These are phyloP conservation scores for Russula sp. DNA, from an alignment of 768 basidiomycete species.

Conservation along the genomic window DNA sequence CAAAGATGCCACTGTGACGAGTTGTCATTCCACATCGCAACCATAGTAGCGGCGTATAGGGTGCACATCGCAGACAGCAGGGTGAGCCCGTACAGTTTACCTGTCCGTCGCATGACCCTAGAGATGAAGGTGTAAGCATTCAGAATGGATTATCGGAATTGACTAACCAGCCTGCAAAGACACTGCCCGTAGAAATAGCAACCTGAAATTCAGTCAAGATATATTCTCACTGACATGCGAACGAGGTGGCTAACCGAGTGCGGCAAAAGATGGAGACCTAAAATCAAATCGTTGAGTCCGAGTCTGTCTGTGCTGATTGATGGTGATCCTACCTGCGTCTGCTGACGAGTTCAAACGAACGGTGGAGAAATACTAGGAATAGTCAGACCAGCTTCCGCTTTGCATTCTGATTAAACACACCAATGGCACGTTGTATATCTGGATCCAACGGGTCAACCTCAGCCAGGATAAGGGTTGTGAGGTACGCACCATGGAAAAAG, in stretches of 20 bases:
- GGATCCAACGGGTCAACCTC: slow-evolving; percentile 22
- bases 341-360: slow-evolving; percentile 68
- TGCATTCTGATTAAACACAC: slow-evolving; percentile 41
- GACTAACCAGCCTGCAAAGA: slow-evolving; percentile 80
- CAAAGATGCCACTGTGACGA: slow-evolving; percentile 64
- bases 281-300: slow-evolving; percentile 12
- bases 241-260: slow-evolving; percentile 63
- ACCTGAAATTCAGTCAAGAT: slow-evolving; percentile 44
- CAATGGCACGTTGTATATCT: slow-evolving; percentile 86
- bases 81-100: slow-evolving; percentile 78
- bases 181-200: slow-evolving; percentile 78
- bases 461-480: slow-evolving; percentile 22
- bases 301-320: background rate
- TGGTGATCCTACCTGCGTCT: slow-evolving; percentile 52
- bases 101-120: slow-evolving; percentile 84
- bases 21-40: slow-evolving; percentile 64
- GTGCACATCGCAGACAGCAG: slow-evolving; percentile 59
- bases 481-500: slow-evolving; percentile 69
- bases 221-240: slow-evolving; percentile 31
- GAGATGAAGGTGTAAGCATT: slow-evolving; percentile 15
- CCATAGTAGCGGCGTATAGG: slow-evolving; percentile 56
- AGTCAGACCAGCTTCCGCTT: slow-evolving; percentile 25
- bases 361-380: slow-evolving; percentile 71
- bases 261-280: slow-evolving; percentile 83
- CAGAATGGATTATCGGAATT: slow-evolving; percentile 6